These are phyloP conservation scores for Cydonia oblonga DNA, from an alignment of 331 rosid genomes.

Conservation along the genomic window DNA sequence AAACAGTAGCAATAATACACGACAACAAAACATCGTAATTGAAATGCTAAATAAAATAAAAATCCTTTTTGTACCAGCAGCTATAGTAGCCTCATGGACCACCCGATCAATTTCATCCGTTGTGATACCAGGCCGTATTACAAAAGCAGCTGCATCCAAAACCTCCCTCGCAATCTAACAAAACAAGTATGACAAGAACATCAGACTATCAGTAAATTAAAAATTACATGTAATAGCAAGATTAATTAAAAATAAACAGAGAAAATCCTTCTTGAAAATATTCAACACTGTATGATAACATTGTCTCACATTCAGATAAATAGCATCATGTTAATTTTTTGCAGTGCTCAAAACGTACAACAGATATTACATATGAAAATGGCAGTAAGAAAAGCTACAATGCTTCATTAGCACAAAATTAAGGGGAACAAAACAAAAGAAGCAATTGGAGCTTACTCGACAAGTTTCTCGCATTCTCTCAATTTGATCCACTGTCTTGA, in stretches of 20 bases:
- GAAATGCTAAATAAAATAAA: not conserved
- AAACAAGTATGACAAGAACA: not conserved
- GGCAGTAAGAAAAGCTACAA: not conserved
- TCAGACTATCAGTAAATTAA: not conserved
- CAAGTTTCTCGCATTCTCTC: conserved; percentile 80
- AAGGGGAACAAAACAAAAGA: not conserved
- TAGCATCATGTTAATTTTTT: not conserved
- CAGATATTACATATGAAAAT: not conserved
- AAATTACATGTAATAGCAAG: not conserved
- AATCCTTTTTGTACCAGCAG: conserved; percentile 46
- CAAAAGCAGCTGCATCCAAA: conserved; percentile 82
- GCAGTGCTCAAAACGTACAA: not conserved
- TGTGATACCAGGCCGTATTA: conserved; percentile 68
- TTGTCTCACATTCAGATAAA: not conserved
- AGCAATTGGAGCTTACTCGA: conserved; percentile 36
- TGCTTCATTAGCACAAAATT: not conserved
- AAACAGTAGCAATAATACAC: no score
- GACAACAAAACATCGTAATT: not conserved
- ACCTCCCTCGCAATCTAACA: conserved; percentile 76
- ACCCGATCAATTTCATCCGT: conserved; percentile 91
- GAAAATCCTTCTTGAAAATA: not conserved
- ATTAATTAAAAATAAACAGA: not conserved
- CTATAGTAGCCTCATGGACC: conserved; percentile 83
- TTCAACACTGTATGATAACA: not conserved
- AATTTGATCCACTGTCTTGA: conserved; percentile 64